Base-by-base conservation (phyloP, 371 early-diverging fungal species). In the Syncephalastrum sp. region DNA sequence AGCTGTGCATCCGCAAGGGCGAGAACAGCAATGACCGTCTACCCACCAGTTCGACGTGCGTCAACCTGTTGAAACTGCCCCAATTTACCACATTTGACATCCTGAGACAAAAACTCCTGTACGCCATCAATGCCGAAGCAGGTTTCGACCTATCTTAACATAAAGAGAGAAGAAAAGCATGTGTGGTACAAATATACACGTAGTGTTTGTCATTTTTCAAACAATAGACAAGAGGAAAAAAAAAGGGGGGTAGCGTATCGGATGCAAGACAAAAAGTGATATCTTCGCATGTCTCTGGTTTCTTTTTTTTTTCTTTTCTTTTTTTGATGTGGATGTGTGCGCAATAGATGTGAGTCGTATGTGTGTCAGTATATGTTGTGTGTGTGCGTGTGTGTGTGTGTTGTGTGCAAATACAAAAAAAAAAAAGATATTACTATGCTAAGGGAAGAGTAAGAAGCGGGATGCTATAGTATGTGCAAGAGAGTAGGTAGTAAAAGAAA, bases 1-100 rank as follows among this genome's bases (percentile, higher is more conserved):
- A 83, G 53, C 75, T 92, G 51, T 86, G 88, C 64, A 86, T 97
- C 44, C 78, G 91, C 29, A 77, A 81, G 57, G 88, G 89, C 1
- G 93, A 88, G 5, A 60, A 50, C 2, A 80, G 79, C 38, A 73
- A 82, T 53, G 70, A 72, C 8, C 72, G 91, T 29, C 63, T 92
- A 57, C 93, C 93, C 3, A 89, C 91, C n/a, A 86, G 91, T 38
- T 87, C 89, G 21, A 98, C 98, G 0, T 98, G 98, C 66, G 91
- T 98, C 58, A 98, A 98, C 68, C 73, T 96, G 48, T 72, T 98
- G 38, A 96, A 96, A 68, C 71, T 98, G 21, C 98, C 98, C 0
- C 75, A 81, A 13, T 98, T 91, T 65, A 79, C 79, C 38, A 79
- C 65, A 16, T 69, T 80, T 50, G 67, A 72, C 8, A 68, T 74